Conservation (phyloP, 306 rosid genomes). For the Datisca glomerata region DNA sequence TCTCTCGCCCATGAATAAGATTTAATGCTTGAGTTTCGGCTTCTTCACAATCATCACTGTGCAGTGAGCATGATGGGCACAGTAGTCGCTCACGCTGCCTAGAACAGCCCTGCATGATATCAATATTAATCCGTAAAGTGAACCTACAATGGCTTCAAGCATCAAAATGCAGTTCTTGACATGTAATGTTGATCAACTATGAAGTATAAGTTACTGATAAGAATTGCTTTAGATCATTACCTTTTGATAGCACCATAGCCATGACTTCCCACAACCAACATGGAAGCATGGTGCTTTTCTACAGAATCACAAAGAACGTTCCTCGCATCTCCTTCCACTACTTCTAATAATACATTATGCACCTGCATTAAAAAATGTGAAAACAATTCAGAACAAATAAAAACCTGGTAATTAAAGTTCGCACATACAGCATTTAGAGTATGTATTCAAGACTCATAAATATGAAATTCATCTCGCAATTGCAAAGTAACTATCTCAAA, state of each 20-base stretch:
- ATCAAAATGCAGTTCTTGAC: no score
- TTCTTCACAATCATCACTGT: constrained; percentile 67
- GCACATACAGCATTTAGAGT: not conserved
- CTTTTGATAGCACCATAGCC: constrained; percentile 51
- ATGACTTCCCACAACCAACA: constrained; percentile 67
- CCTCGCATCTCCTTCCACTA: constrained; percentile 63
- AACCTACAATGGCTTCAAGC: no score
- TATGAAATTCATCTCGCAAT: not conserved
- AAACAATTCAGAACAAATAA: no score
- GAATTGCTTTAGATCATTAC: not conserved
- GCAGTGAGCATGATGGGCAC: constrained; percentile 73
- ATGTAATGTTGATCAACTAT: not conserved
- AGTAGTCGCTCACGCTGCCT: constrained; percentile 79
- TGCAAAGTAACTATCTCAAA: no score
- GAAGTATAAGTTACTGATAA: not conserved
- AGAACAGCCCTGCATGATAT: constrained; percentile 48
- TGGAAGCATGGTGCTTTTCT: constrained; percentile 57
- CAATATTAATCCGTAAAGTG: not conserved
- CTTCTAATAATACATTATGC: constrained; percentile 26
- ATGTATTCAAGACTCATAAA: not conserved
- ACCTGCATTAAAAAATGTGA: constrained; percentile 22
- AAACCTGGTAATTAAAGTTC: no score
- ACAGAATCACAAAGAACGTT: constrained; percentile 66
- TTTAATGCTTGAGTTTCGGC: constrained; percentile 34
- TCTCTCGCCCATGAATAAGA: no score